Base-by-base conservation (phyloP, 306 rosid genomes). In the Calophaca sinica region DNA sequence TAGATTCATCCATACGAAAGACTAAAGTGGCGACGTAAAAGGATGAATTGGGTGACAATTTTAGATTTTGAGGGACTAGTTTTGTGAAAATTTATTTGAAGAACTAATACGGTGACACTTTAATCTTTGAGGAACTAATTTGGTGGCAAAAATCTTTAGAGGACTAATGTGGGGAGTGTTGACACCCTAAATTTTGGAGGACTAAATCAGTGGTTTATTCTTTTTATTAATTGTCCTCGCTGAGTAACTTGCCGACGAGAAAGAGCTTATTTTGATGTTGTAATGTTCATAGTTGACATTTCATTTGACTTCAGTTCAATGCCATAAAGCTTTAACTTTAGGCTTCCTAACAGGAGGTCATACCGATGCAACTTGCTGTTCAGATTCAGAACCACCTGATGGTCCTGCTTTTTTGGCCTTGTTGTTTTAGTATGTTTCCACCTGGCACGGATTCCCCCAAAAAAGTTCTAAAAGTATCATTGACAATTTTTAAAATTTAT, bases 231-330 rank as follows among this genome's bases (percentile, higher is more conserved):
- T 77, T 57, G 44, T 78, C 44, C 81, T 38, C 29, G 20, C 42
- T 44, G 48, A 76, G 29, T 33, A 14, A 8, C 31, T 45, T 26
- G 7, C 52, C 62, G 42, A 68, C 33, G 31, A 42, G 58, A 52
- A 31, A 29, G 72, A 64, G 80, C 73, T 7, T 45, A 49, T 31
- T n/a, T 52, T 75, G 55, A 53, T 13, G 20, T 52, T 75, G 14
- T 45, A n/a, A 7, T 29, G 13, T 12, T 64, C 66, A n/a, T 55
- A 44, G 38, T 32, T 36, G 62, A 65, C 33, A 41, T 42, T 44
- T 66, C 20, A 54, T 54, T 31, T 54, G 68, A 32, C 29, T n/a
- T 6, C 7, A 11, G 49, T 29, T n/a, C 3, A 0, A 39, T 66
- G 73, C 41, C 58, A 3, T 15, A 9, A 12, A 74, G 29, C 11